Percentiles rank a stretch among this genome's conserved stretches.
These are phyloP conservation scores for Lactarius hengduanensis DNA, from an alignment of 768 basidiomycete species.

Conservation along the genomic window DNA sequence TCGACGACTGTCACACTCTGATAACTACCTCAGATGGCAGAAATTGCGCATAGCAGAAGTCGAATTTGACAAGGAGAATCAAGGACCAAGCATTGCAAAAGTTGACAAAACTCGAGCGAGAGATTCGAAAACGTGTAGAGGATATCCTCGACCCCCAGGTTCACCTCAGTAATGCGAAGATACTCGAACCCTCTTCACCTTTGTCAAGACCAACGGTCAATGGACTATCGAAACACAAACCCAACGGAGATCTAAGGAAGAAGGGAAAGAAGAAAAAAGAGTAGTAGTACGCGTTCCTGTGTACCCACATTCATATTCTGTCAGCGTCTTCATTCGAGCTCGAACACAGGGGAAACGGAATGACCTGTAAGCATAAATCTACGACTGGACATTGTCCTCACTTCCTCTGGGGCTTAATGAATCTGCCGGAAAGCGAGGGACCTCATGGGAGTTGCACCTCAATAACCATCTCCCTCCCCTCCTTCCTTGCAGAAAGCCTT, in stretches of 20 bases:
- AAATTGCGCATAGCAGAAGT: conserved; percentile 70
- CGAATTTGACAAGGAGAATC: conserved; percentile 69
- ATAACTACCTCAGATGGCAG: conserved; percentile 61
- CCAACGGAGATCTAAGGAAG: conserved; percentile 28
- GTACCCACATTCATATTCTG: conserved; percentile 7
- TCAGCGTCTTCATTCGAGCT: conserved; percentile 1
- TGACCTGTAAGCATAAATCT: conserved; percentile 32
- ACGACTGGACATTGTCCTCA: conserved; percentile 27
- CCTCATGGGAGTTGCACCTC: conserved; percentile 28
- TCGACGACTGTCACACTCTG: conserved; percentile 3
- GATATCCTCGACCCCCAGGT: conserved; percentile 49
- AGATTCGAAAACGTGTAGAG: conserved; percentile 74
- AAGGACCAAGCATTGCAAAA: conserved; percentile 65
- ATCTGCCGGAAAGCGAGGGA: conserved; percentile 36
- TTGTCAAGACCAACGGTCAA: conserved; percentile 31
- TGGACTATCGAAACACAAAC: conserved; percentile 33
- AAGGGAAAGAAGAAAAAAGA: conserved; percentile 30
- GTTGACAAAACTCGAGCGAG: conserved; percentile 72
- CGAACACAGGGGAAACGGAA: not conserved
- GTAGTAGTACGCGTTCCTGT: conserved; percentile 3
- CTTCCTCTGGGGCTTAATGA: conserved; percentile 38
- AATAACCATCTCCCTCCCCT: conserved; percentile 96
- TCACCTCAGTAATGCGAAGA: conserved; percentile 13
- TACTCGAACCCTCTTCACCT: conserved; percentile 24
- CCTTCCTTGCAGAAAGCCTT: conserved; percentile 96